Percentiles rank a stretch among this genome's conserved stretches.
These are phyloP conservation scores for Graphilbum fragrans DNA, from an alignment of 2,329 filamentous ascomycete species.

Conservation along the genomic window DNA sequence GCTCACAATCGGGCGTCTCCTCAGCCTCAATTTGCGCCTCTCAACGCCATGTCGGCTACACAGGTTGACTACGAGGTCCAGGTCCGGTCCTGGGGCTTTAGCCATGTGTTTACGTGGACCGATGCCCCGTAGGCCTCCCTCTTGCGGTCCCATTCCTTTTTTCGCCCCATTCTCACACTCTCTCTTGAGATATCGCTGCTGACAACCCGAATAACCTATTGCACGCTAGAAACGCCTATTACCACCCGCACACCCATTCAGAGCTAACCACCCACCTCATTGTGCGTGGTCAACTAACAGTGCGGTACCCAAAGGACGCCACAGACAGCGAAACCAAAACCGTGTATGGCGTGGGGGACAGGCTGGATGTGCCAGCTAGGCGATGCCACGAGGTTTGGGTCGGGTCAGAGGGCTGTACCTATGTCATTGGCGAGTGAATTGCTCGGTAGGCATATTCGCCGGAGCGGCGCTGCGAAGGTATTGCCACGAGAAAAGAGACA, in stretches of 20 bases:
- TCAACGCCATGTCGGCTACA: slow-evolving; percentile 2
- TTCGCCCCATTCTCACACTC: not conserved
- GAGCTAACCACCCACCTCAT: slow-evolving; percentile 60
- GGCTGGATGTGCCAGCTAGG: slow-evolving; percentile 54
- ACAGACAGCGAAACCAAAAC: slow-evolving; percentile 26
- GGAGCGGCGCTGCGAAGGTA: not conserved
- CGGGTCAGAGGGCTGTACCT: slow-evolving; percentile 52
- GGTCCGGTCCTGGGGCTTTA: slow-evolving; percentile 59
- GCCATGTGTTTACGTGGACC: slow-evolving; percentile 59
- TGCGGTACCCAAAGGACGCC: slow-evolving; percentile 50
- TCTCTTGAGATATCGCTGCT: no score
- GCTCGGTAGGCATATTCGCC: not conserved
- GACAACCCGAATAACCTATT: no score
- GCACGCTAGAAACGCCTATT: slow-evolving; percentile 47
- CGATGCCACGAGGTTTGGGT: slow-evolving; percentile 60
- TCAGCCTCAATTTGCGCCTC: no score
- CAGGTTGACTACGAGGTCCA: slow-evolving; percentile 41
- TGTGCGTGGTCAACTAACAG: slow-evolving; percentile 49
- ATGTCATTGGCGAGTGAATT: slow-evolving; percentile 44
- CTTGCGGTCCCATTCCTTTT: not conserved
- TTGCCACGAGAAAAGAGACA: not conserved
- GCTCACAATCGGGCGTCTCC: no score
- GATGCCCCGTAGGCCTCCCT: slow-evolving; percentile 48
- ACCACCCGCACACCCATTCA: slow-evolving; percentile 53
- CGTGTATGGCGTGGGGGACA: slow-evolving; percentile 46